Conservation (phyloP, 129 eudicot species). For the Artemisia annua region DNA sequence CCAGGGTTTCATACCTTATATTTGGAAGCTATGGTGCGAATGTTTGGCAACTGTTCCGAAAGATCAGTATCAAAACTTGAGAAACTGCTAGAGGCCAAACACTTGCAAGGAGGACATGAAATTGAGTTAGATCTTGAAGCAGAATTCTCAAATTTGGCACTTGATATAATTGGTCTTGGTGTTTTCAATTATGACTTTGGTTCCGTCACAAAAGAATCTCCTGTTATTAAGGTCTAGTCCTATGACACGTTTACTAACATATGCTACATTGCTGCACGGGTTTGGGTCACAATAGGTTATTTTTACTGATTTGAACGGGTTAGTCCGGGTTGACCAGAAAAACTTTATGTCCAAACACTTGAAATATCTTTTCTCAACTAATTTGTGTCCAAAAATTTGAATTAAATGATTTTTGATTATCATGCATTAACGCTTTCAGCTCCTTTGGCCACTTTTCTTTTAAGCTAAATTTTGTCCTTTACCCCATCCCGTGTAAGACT, state of each 20-base stretch:
- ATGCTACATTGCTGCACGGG: neutral
- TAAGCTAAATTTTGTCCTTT: too few relatives aligned
- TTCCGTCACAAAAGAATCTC: constrained; percentile 97
- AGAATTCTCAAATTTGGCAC: constrained; percentile 94
- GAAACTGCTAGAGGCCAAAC: constrained; percentile 60
- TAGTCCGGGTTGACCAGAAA: neutral
- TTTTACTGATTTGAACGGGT: neutral
- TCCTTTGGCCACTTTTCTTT: neutral
- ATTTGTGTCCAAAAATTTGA: neutral
- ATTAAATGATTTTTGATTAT: neutral
- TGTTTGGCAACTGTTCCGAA: constrained; percentile 75
- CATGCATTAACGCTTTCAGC: neutral
- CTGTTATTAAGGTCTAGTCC: constrained; percentile 77
- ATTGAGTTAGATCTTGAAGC: constrained; percentile 94
- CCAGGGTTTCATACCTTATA: constrained; percentile 94
- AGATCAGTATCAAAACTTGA: constrained; percentile 75
- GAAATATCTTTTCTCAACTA: neutral
- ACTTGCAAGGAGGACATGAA: constrained; percentile 46
- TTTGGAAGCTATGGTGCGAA: constrained; percentile 87
- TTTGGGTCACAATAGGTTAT: neutral
- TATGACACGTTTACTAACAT: neutral
- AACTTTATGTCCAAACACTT: neutral
- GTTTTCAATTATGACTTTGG: constrained; percentile 98
- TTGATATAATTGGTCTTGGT: constrained; percentile 95
- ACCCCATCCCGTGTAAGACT: too few relatives aligned